phyloP scores from a whole-genome alignment of 176 grass and related monocot genomes.

The Bothriochloa decipiens region DNA sequence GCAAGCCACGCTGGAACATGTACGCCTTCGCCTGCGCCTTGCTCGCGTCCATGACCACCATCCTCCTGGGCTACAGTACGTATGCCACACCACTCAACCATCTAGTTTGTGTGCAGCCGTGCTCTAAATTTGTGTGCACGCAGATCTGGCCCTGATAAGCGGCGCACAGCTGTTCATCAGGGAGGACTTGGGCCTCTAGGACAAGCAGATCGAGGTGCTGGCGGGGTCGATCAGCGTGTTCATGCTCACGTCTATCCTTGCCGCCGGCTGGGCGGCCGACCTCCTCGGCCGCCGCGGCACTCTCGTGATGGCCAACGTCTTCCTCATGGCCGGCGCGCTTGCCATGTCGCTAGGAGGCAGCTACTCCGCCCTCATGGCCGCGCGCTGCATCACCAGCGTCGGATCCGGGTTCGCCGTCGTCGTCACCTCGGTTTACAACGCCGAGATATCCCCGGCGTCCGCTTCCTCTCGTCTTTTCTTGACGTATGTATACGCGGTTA shows the following conservation, averaged over 20 bases:
- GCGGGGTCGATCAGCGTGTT: conserved; percentile 44
- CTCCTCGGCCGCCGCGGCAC: conserved; percentile 28
- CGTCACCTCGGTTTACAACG: conserved; percentile 46
- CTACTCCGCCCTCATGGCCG: conserved; percentile 43
- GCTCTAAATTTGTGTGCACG: background rate
- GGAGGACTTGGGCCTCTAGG: conserved; percentile 42
- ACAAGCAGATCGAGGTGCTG: conserved; percentile 52
- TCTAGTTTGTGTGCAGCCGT: no score
- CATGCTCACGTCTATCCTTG: conserved; percentile 43
- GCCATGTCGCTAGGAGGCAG: conserved; percentile 46
- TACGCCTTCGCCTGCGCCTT: conserved; percentile 31
- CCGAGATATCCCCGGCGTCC: conserved; percentile 51
- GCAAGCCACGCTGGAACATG: conserved; percentile 17
- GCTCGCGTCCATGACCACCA: conserved; percentile 51
- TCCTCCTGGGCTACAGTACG: conserved; percentile 52
- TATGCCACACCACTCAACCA: background rate
- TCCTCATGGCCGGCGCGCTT: conserved; percentile 50
- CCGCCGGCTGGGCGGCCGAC: conserved; percentile 49
- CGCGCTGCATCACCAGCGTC: conserved; percentile 47
- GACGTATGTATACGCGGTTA: conserved; percentile 14
- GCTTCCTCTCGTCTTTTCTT: background rate
- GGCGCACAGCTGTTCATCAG: conserved; percentile 64
- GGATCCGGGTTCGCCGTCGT: conserved; percentile 36
- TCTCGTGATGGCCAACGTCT: conserved; percentile 42
- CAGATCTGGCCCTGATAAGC: conserved; percentile 59